Conservation (phyloP, 2,329 filamentous ascomycete species). For the Plenodomus lindquistii region DNA sequence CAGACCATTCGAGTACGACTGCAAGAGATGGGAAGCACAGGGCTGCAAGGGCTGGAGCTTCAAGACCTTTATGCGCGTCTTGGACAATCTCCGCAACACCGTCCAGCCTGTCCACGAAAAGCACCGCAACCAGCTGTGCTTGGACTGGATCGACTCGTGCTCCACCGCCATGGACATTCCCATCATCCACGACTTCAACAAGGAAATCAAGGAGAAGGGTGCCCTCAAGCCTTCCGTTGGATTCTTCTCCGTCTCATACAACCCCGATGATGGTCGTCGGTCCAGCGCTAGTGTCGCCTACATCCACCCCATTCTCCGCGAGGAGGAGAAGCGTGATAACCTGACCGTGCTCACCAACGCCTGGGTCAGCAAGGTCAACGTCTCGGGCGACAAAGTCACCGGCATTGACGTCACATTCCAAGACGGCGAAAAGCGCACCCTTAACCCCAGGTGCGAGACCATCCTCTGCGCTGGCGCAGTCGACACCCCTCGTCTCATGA, state of each 20-base stretch:
- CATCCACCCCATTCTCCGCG: slow-evolving; percentile 86
- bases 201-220: slow-evolving; percentile 75
- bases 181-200: slow-evolving; percentile 83
- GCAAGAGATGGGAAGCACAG: slow-evolving; percentile 78
- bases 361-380: slow-evolving; percentile 82
- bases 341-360: slow-evolving; percentile 84
- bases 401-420: slow-evolving; percentile 72
- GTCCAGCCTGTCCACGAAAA: slow-evolving; percentile 83
- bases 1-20: slow-evolving; percentile 86
- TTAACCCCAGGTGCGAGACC: slow-evolving; percentile 71
- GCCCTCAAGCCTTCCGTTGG: slow-evolving; percentile 76
- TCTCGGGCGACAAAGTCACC: slow-evolving; percentile 70
- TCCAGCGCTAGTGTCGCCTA: slow-evolving; percentile 90
- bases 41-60: slow-evolving; percentile 88
- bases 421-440: slow-evolving; percentile 58
- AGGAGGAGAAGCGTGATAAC: slow-evolving; percentile 81
- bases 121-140: slow-evolving; percentile 87
- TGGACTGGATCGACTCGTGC: slow-evolving; percentile 86
- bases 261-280: slow-evolving; percentile 81
- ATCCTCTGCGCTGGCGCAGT: slow-evolving; percentile 80
- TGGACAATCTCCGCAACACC: slow-evolving; percentile 87
- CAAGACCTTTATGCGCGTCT: slow-evolving; percentile 76
- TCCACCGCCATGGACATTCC: slow-evolving; percentile 79
- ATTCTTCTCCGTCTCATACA: slow-evolving; percentile 90
- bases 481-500: slow-evolving; percentile 73